Evolutionary conservation across 2,329 filamentous ascomycete genomes (phyloP).

Genomic region (Ciborinia camelliae): DNA sequence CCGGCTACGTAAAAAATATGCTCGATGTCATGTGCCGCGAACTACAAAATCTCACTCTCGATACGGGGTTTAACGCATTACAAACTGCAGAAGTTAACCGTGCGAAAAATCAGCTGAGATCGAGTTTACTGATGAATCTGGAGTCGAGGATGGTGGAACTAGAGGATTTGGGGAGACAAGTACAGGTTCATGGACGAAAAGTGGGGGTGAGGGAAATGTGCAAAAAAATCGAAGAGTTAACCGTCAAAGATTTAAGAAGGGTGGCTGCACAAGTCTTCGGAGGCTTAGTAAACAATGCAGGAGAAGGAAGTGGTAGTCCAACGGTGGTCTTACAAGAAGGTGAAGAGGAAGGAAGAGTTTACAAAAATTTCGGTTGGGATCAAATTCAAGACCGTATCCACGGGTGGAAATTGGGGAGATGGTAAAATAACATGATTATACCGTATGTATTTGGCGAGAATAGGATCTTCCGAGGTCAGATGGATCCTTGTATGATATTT

Average conservation of each 20-base stretch:
- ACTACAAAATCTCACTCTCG: slow-evolving; percentile 71
- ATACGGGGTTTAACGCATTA: slow-evolving; percentile 70
- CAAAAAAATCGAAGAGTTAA: slow-evolving; percentile 75
- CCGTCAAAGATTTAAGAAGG: slow-evolving; percentile 72
- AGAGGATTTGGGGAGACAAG: slow-evolving; percentile 89
- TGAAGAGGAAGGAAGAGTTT: slow-evolving; percentile 61
- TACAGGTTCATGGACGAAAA: slow-evolving; percentile 94
- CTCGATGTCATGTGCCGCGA: slow-evolving; percentile 94
- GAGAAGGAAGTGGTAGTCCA: slow-evolving; percentile 78
- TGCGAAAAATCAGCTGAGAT: slow-evolving; percentile 95
- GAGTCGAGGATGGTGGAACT: slow-evolving; percentile 97
- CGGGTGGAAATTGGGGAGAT: slow-evolving; percentile 74
- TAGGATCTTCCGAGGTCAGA: background rate
- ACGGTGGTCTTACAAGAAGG: slow-evolving; percentile 95
- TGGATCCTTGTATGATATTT: background rate
- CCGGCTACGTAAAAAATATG: slow-evolving; percentile 75
- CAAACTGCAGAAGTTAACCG: slow-evolving; percentile 76
- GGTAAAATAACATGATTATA: slow-evolving; percentile 42
- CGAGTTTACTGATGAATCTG: slow-evolving; percentile 91
- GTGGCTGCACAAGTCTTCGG: slow-evolving; percentile 78
- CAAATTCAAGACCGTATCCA: slow-evolving; percentile 86
- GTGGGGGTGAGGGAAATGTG: slow-evolving; percentile 94
- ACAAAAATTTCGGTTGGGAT: slow-evolving; percentile 71
- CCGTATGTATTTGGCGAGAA: background rate
- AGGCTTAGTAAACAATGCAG: slow-evolving; percentile 71